Evolutionary conservation across 352 stramenopile species (phyloP).

Genomic region (Thalassiosira hispida): DNA sequence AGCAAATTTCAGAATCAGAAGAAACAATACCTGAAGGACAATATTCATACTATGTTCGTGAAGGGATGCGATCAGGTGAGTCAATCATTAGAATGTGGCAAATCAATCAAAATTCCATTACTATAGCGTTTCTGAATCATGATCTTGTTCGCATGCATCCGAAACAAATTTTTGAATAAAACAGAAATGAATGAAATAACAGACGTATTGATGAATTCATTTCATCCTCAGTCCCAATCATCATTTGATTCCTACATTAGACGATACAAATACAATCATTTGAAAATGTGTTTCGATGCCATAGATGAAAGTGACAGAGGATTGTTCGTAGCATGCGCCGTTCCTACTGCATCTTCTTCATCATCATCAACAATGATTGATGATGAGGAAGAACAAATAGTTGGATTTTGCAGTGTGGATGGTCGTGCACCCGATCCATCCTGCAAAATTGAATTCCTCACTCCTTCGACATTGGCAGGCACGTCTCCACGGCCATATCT

Average conservation of each 20-base stretch:
- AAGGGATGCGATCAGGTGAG: slow-evolving; percentile 41
- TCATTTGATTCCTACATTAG: slow-evolving; percentile 54
- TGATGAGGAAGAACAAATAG: slow-evolving; percentile 25
- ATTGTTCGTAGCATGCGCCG: slow-evolving; percentile 45
- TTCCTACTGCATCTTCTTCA: neutral
- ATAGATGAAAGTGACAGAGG: slow-evolving; percentile 37
- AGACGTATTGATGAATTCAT: slow-evolving; percentile 44
- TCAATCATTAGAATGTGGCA: neutral
- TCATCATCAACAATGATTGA: slow-evolving; percentile 3
- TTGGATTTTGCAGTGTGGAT: slow-evolving; percentile 52
- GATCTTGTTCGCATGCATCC: neutral
- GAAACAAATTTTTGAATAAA: neutral
- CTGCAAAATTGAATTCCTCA: slow-evolving; percentile 45
- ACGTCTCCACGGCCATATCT: slow-evolving; percentile 47
- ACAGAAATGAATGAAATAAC: slow-evolving; percentile 50
- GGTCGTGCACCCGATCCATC: slow-evolving; percentile 35
- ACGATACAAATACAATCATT: slow-evolving; percentile 57
- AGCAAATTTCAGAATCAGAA: slow-evolving; percentile 4
- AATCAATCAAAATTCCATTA: too few species aligned
- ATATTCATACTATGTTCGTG: slow-evolving; percentile 46
- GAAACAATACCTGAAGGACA: neutral
- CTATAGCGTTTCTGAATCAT: neutral
- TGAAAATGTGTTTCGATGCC: slow-evolving; percentile 46
- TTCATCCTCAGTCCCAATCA: slow-evolving; percentile 38
- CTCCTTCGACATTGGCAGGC: slow-evolving; percentile 32